Conservation (phyloP, 305 asterid genomes). For the Salvia sclarea region DNA sequence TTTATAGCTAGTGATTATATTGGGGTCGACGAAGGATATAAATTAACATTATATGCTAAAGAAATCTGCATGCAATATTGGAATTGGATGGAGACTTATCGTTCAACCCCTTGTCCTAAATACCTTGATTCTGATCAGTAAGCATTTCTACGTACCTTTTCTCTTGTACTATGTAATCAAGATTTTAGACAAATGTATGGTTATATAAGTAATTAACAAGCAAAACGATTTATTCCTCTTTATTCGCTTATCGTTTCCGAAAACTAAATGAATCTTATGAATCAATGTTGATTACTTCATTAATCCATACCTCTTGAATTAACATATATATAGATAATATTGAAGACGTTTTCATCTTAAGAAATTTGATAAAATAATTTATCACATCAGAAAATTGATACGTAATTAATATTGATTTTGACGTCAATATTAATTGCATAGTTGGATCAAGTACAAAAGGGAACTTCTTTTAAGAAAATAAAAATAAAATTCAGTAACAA, state of each 20-base stretch:
- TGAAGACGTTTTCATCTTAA: neutral
- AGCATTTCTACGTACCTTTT: conserved; percentile 11
- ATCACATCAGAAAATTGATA: neutral
- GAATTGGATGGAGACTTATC: neutral
- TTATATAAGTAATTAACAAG: neutral
- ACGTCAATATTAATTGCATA: conserved; percentile 3
- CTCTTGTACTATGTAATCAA: neutral
- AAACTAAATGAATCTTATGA: neutral
- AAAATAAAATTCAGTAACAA: neutral
- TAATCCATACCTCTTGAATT: too few species aligned
- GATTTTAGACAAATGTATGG: neutral
- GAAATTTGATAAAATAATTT: neutral
- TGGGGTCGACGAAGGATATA: too few species aligned
- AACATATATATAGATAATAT: too few species aligned
- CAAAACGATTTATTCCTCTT: neutral
- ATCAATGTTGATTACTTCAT: neutral
- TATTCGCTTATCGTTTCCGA: neutral
- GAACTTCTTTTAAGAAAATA: neutral
- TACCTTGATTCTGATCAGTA: neutral
- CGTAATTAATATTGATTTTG: neutral
- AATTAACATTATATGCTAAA: too few species aligned
- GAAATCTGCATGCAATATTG: neutral
- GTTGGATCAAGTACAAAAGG: conserved; percentile 16
- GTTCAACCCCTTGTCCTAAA: neutral
- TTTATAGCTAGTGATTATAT: too few species aligned